Evolutionary conservation across 129 eudicot species (phyloP), one percentile per base, ranked within the genome.

Genomic region (Flaveria trinervia): DNA sequence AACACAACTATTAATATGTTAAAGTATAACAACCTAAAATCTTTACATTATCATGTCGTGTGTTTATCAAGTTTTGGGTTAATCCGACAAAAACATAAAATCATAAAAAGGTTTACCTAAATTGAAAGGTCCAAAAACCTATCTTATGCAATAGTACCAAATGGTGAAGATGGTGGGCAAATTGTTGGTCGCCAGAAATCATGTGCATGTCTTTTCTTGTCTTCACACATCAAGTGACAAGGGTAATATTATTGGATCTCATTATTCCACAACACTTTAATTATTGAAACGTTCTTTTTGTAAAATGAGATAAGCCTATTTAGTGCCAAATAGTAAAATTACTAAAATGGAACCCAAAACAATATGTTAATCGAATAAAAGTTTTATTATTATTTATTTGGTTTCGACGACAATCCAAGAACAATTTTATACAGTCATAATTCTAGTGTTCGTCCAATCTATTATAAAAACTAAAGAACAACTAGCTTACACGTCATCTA

Each of bases 151-250:
- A 51, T 25, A 60, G 41, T 23, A 60, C 17, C 41, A 60, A 60
- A 14, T 60, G 41, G 39, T 60, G 41, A 60, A 60, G 66, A 17
- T 60, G 41, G 41, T 25, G 39, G 66, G 66, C 28, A 60, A 60
- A 60, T 60, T 60, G 66, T 4, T 11, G 9, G 66, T 60, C 66
- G 20, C 57, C 20, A 51, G 22, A 51, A 16, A 51, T 13, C 66
- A 14, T 60, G 23, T 60, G 25, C 39, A 60, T 25, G 41, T 60
- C 39, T 60, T 25, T 11, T 60, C 66, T 60, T 60, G 66, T 60
- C 66, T 60, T 59, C 5, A 10, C 65, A 8, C 62, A 59, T 0
- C 33, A 25, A 25, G 16, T 23, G 66, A 23, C 12, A 25, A 59
- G 39, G 66, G 6, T 59, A 59, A 25, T 59, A 59, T 59, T 59